Evolutionary conservation across 257 asterid species (phyloP), one percentile per base, ranked within the genome.

Genomic region (Salvia rosmarinus): DNA sequence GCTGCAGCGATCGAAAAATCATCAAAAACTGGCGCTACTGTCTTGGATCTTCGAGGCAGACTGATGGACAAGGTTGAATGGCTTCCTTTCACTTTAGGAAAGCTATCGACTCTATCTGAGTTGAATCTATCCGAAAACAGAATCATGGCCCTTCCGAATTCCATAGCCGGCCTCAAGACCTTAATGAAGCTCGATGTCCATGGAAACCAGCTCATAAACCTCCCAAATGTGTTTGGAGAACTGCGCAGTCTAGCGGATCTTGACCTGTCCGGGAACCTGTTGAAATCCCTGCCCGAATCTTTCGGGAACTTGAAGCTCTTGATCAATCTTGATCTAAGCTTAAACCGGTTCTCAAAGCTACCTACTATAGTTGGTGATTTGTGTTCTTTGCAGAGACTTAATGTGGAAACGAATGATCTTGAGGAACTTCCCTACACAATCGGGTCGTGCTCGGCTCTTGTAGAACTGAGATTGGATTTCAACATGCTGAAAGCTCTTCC

Each of bases 1-100:
- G 96, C 92, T 58, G 89, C 89, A 13, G 20, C 81, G 42, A 81
- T 92, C 21, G 98, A 92, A 75, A 76, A 71, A 19, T 72, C 72
- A 35, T 88, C 83, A 7, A 82, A 82, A 83, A 78, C 70, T 2
- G 83, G 82, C 68, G 87, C 79, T 28, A 74, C 55, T 23, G 44
- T 84, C 75, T 77, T 92, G 67, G 84, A 92, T 85, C 90, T 92
- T 61, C 82, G 62, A 70, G 90, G 89, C 51, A 90, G 75, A 72
- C 80, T 92, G 77, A 80, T 82, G 90, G 91, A 85, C 73, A 88
- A 87, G 76, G 65, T 90, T 40, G 98, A 92, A 75, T 92, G 98
- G 98, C 89, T 92, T 73, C 98, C 98, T 9, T 51, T 83, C 11
- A 84, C 97, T 20, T 82, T 92, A 54, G 98, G 97, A 20, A 92